Conservation (phyloP, 2,329 filamentous ascomycete genomes). For the Trichoderma atroviride region DNA sequence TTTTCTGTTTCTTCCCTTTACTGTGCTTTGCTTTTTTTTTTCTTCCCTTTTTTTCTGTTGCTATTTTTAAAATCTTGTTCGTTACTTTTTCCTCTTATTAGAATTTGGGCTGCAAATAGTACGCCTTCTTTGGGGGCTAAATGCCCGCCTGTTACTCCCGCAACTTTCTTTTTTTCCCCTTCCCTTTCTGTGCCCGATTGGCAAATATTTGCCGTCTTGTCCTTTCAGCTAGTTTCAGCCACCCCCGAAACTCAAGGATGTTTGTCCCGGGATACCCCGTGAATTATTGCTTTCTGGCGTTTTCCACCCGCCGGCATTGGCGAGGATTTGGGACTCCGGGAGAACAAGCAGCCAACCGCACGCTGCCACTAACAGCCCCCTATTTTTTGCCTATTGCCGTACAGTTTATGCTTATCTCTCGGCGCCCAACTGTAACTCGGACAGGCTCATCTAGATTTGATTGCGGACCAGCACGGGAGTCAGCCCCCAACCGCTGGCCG, state of each 20-base stretch:
- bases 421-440: neutral
- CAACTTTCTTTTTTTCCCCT: too few relatives aligned
- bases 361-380: neutral
- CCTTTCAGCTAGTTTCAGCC: neutral
- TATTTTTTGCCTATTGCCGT: neutral
- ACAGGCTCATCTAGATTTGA: constrained; percentile 14
- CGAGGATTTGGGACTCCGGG: neutral
- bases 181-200: neutral
- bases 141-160: neutral
- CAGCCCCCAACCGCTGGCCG: constrained; percentile 3
- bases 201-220: neutral
- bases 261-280: constrained; percentile 11
- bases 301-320: neutral
- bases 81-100: neutral
- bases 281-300: neutral
- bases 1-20: neutral
- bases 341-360: neutral
- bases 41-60: neutral
- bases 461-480: neutral
- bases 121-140: neutral
- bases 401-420: constrained; percentile 18
- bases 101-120: too few relatives aligned
- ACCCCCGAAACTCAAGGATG: neutral
- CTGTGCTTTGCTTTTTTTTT: neutral
- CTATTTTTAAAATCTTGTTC: constrained; percentile 1